phyloP scores from a whole-genome alignment of 1,139 yeast genomes.

The Lodderomyces jiufengensis region DNA sequence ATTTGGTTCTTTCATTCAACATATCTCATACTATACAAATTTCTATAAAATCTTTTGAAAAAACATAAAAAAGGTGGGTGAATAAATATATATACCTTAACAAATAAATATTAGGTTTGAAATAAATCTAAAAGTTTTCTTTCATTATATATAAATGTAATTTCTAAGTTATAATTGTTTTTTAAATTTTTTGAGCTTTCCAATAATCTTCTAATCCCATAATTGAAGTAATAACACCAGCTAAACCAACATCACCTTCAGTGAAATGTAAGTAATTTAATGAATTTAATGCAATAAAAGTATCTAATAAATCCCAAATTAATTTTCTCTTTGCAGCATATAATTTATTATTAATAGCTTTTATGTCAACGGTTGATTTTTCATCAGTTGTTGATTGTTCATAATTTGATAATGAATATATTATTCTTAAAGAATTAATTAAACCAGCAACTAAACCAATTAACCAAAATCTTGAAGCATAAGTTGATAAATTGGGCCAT shows the following conservation, averaged over 20 bases:
- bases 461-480: slow-evolving; percentile 73
- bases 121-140: too few relatives aligned
- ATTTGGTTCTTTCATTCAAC: too few relatives aligned
- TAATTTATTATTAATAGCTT: slow-evolving; percentile 28
- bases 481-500: slow-evolving; percentile 34
- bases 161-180: too few relatives aligned
- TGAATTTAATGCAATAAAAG: slow-evolving; percentile 70
- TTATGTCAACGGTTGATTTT: slow-evolving; percentile 20
- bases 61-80: too few relatives aligned
- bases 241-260: slow-evolving; percentile 82
- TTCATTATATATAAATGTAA: too few relatives aligned
- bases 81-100: too few relatives aligned
- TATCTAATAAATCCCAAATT: slow-evolving; percentile 76
- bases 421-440: slow-evolving; percentile 49
- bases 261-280: slow-evolving; percentile 58
- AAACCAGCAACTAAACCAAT: slow-evolving; percentile 65
- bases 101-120: too few relatives aligned
- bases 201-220: slow-evolving; percentile 78
- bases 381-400: slow-evolving; percentile 19
- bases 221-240: slow-evolving; percentile 79
- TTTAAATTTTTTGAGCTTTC: slow-evolving; percentile 25
- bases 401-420: slow-evolving; percentile 16
- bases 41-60: too few relatives aligned
- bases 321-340: slow-evolving; percentile 58
- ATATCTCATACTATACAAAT: too few relatives aligned